Percentiles rank a stretch among this genome's conserved stretches.
phyloP scores from a whole-genome alignment of 1,284 basidiomycete species.

The Lentinula novae-zelandiae region DNA sequence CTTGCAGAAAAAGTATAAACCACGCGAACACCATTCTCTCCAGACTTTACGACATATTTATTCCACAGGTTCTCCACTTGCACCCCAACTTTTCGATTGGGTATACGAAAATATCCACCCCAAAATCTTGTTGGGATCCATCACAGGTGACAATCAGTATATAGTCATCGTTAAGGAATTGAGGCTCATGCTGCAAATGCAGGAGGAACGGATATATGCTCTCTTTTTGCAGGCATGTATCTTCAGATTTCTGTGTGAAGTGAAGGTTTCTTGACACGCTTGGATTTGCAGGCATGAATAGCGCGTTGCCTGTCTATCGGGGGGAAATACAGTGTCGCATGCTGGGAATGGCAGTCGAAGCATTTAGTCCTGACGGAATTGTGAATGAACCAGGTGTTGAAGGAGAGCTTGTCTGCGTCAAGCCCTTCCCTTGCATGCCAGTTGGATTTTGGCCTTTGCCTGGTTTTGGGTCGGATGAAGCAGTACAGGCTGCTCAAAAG shows the following conservation, averaged over 20 bases:
- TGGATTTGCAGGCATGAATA: slow-evolving; percentile 46
- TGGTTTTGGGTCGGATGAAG: slow-evolving; percentile 57
- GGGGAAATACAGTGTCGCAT: slow-evolving; percentile 86
- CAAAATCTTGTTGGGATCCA: slow-evolving; percentile 71
- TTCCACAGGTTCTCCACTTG: slow-evolving; percentile 81
- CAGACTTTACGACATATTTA: slow-evolving; percentile 71
- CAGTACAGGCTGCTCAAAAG: slow-evolving; percentile 53
- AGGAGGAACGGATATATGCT: slow-evolving; percentile 87
- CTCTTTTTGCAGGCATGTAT: slow-evolving; percentile 68
- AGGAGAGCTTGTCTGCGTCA: slow-evolving; percentile 71
- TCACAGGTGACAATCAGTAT: slow-evolving; percentile 55
- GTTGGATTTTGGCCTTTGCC: slow-evolving; percentile 81
- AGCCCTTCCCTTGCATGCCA: slow-evolving; percentile 85
- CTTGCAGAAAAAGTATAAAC: slow-evolving; percentile 59
- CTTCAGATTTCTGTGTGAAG: background rate
- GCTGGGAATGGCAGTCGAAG: slow-evolving; percentile 76
- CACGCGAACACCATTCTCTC: slow-evolving; percentile 62
- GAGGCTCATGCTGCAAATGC: slow-evolving; percentile 11
- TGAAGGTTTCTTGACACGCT: background rate
- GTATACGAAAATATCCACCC: slow-evolving; percentile 70
- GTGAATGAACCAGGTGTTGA: slow-evolving; percentile 43
- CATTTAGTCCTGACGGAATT: slow-evolving; percentile 45
- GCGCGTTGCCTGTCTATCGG: slow-evolving; percentile 74
- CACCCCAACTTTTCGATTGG: slow-evolving; percentile 74
- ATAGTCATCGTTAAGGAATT: background rate